Conservation (phyloP, 2,329 filamentous ascomycete species). For the Ophiostoma ips region DNA sequence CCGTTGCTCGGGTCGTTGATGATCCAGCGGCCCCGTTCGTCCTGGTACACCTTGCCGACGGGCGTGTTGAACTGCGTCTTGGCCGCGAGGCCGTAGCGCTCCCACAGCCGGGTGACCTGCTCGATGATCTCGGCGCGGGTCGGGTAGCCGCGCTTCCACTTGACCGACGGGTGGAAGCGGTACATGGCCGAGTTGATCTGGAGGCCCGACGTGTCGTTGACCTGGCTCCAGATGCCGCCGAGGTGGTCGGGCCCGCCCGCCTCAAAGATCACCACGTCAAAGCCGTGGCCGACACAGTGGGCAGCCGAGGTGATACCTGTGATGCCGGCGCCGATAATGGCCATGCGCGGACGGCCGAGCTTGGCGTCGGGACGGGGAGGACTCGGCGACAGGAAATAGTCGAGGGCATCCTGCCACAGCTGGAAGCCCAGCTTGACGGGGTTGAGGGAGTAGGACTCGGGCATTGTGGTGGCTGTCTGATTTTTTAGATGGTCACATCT, state of each 20-base stretch:
- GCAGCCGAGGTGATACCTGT: slow-evolving; percentile 66
- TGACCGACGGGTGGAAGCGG: slow-evolving; percentile 68
- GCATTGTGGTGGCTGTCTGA: background rate
- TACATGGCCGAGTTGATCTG: slow-evolving; percentile 74
- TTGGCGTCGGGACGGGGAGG: slow-evolving; percentile 46
- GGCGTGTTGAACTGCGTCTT: slow-evolving; percentile 59
- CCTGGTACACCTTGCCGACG: slow-evolving; percentile 51
- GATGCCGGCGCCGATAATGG: slow-evolving; percentile 57
- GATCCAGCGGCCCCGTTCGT: slow-evolving; percentile 44
- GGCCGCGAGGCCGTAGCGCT: slow-evolving; percentile 55
- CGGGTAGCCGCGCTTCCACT: slow-evolving; percentile 65
- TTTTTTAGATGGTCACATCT: too few species aligned
- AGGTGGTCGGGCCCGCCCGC: slow-evolving; percentile 49
- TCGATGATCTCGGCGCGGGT: slow-evolving; percentile 60
- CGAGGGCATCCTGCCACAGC: slow-evolving; percentile 49
- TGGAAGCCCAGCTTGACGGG: slow-evolving; percentile 50
- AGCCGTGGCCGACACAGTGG: slow-evolving; percentile 75
- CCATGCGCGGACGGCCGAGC: slow-evolving; percentile 50
- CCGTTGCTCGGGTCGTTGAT: slow-evolving; percentile 60
- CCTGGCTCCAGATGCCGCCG: slow-evolving; percentile 68
- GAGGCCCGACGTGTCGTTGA: slow-evolving; percentile 13
- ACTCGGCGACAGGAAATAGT: slow-evolving; percentile 52
- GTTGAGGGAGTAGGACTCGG: slow-evolving; percentile 17
- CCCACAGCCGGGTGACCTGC: slow-evolving; percentile 60
- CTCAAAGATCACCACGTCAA: slow-evolving; percentile 70